These are phyloP conservation scores for Parastagonospora avenae DNA, from an alignment of 2,329 filamentous ascomycete genomes.

Conservation along the genomic window DNA sequence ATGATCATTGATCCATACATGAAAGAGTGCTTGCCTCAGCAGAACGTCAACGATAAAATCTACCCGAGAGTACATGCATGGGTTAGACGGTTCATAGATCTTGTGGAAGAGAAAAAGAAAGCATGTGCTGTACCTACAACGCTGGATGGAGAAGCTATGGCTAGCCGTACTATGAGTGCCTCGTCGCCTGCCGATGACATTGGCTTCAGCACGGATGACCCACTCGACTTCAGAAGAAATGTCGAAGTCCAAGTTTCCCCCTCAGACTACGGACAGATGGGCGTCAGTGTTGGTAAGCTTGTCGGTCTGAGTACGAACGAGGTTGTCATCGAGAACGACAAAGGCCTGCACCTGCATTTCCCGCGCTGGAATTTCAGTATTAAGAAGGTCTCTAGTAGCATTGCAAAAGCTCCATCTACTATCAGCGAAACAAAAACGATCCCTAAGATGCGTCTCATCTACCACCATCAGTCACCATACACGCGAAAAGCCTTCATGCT, in stretches of 20 bases:
- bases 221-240: slow-evolving; percentile 59
- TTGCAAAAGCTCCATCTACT: not conserved
- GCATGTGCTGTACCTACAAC: slow-evolving; percentile 50
- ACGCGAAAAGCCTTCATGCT: slow-evolving; percentile 37
- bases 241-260: slow-evolving; percentile 54
- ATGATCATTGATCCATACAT: slow-evolving; percentile 48
- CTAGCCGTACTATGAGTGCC: slow-evolving; percentile 56
- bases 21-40: slow-evolving; percentile 60
- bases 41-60: slow-evolving; percentile 56
- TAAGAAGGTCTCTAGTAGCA: slow-evolving; percentile 9
- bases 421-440: slow-evolving; percentile 3
- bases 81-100: slow-evolving; percentile 65
- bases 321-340: slow-evolving; percentile 32
- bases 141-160: slow-evolving; percentile 22
- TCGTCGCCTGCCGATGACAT: slow-evolving; percentile 48
- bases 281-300: slow-evolving; percentile 34
- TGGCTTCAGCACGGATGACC: slow-evolving; percentile 58
- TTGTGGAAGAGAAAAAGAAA: slow-evolving; percentile 51
- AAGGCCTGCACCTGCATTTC: slow-evolving; percentile 43
- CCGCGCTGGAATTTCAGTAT: slow-evolving; percentile 47
- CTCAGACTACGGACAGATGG: slow-evolving; percentile 38
- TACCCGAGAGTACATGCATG: slow-evolving; percentile 69
- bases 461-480: slow-evolving; percentile 35
- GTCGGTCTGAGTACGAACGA: slow-evolving; percentile 35
- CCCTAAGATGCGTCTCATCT: slow-evolving; percentile 37